A percentile compares a stretch with the other conserved stretches of the same genome.
These are phyloP conservation scores for Hepatocystis sp. DNA, from an alignment of 169 alveolate genomes.

Conservation along the genomic window DNA sequence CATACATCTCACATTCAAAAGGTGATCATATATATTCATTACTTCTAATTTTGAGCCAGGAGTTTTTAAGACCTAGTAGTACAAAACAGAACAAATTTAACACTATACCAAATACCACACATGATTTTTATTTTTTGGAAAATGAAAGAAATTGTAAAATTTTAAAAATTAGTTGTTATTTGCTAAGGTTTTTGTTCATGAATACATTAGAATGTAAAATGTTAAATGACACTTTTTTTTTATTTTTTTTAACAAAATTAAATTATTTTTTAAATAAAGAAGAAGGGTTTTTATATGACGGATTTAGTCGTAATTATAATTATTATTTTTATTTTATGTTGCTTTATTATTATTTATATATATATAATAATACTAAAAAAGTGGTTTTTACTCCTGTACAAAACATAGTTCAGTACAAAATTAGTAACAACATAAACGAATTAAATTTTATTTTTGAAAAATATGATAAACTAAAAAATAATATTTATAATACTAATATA, in stretches of 20 bases:
- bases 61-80: neutral
- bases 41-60: conserved; percentile 46
- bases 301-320: conserved; percentile 15
- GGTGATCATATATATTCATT: conserved; percentile 7
- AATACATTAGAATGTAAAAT: conserved; percentile 10
- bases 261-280: conserved; percentile 34
- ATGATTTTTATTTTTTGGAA: no score
- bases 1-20: neutral
- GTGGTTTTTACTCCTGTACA: conserved; percentile 2
- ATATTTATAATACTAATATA: conserved; percentile 19
- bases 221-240: conserved; percentile 36
- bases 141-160: conserved; percentile 40
- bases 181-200: conserved; percentile 15
- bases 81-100: neutral
- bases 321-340: conserved; percentile 34
- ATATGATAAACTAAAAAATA: conserved; percentile 19
- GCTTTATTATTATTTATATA: conserved; percentile 40
- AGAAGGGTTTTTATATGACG: conserved; percentile 10
- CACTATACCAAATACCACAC: no score
- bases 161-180: conserved; percentile 46
- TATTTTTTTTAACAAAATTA: conserved; percentile 48
- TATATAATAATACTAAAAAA: conserved; percentile 30
- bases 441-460: conserved; percentile 13
- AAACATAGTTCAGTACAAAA: conserved; percentile 9
- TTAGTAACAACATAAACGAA: conserved; percentile 22